Conservation (phyloP, 1,284 basidiomycete species). For the Singerocomus inundabilis region DNA sequence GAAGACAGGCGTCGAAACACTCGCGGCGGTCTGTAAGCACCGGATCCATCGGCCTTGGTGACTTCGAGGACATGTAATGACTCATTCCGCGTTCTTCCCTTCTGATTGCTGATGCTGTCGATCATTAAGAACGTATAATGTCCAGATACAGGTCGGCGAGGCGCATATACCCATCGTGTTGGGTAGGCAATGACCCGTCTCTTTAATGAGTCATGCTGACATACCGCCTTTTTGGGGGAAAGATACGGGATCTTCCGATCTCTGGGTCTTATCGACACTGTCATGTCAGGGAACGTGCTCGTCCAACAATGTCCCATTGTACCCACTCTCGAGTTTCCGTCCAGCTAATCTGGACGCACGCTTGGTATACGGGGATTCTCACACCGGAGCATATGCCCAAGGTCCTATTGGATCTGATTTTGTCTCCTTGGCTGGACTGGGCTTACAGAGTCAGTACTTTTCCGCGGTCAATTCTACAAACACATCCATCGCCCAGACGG, state of each 20-base stretch:
- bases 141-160: slow-evolving; percentile 44
- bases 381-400: slow-evolving; percentile 50
- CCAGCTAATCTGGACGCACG: slow-evolving; percentile 38
- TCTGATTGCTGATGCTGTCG: slow-evolving; percentile 1
- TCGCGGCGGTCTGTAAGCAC: slow-evolving; percentile 16
- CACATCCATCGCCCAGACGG: slow-evolving; percentile 43
- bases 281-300: slow-evolving; percentile 38
- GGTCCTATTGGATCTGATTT: slow-evolving; percentile 49
- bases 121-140: slow-evolving; percentile 44
- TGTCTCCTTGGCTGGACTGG: slow-evolving; percentile 44
- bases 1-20: not conserved
- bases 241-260: slow-evolving; percentile 59
- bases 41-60: slow-evolving; percentile 34
- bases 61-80: slow-evolving; percentile 48
- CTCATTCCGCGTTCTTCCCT: not conserved
- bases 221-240: slow-evolving; percentile 19
- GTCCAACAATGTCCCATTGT: slow-evolving; percentile 33
- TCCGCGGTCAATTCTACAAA: slow-evolving; percentile 56
- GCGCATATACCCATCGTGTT: slow-evolving; percentile 43
- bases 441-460: slow-evolving; percentile 45
- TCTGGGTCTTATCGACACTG: slow-evolving; percentile 57
- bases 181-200: slow-evolving; percentile 32
- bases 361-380: slow-evolving; percentile 56
- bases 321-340: slow-evolving; percentile 40
- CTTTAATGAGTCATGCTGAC: slow-evolving; percentile 3